Conservation (phyloP, 441 rosid genomes). For the Croton laevigatus region DNA sequence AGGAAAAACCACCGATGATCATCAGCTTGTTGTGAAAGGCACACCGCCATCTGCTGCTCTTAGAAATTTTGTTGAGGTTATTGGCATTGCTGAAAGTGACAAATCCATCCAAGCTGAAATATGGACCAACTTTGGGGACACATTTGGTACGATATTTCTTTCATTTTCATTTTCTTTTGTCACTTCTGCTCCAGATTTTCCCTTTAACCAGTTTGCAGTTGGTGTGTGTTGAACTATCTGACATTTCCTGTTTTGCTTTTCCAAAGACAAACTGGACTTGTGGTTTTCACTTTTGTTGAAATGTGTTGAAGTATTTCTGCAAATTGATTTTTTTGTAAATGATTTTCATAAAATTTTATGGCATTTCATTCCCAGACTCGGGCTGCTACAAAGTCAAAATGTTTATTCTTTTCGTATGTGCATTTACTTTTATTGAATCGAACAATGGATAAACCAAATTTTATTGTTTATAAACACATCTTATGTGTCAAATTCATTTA, state of each 20-base stretch:
- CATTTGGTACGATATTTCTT: constrained; percentile 49
- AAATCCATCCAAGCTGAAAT: constrained; percentile 60
- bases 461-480: too few relatives aligned
- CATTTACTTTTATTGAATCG: too few relatives aligned
- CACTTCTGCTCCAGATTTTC: not conserved
- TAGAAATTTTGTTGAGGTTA: constrained; percentile 68
- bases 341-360: too few relatives aligned
- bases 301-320: not conserved
- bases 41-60: constrained; percentile 44
- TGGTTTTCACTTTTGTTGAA: not conserved
- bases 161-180: not conserved
- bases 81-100: constrained; percentile 83
- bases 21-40: constrained; percentile 60
- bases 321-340: not conserved
- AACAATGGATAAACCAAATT: too few relatives aligned
- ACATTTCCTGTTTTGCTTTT: not conserved
- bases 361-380: too few relatives aligned
- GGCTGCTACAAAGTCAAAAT: too few relatives aligned
- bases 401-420: too few relatives aligned
- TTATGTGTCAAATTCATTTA: too few relatives aligned
- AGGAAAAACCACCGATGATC: constrained; percentile 78
- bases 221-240: not conserved
- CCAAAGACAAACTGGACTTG: not conserved
- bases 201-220: too few relatives aligned
- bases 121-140: constrained; percentile 75